A percentile compares a stretch with the other conserved stretches of the same genome.
These are phyloP conservation scores for Leptographium wingfieldii DNA, from an alignment of 2,329 filamentous ascomycete genomes.

Conservation along the genomic window DNA sequence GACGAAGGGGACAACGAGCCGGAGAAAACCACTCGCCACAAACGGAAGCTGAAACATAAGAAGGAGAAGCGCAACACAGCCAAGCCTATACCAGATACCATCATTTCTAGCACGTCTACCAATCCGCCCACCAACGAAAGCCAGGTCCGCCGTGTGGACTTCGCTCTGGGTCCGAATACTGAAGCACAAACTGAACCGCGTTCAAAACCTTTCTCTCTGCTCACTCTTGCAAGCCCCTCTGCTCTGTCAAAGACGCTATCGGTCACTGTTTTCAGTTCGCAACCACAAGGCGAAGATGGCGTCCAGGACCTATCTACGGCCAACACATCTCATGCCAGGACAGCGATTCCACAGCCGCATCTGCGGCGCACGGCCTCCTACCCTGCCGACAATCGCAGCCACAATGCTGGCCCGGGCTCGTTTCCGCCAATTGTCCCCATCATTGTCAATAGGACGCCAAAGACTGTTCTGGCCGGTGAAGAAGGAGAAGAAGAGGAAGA, in stretches of 20 bases:
- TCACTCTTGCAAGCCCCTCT: conserved; percentile 29
- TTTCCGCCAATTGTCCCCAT: conserved; percentile 21
- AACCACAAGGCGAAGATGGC: conserved; percentile 7
- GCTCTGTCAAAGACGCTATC: conserved; percentile 40
- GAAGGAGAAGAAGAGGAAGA: conserved; percentile 22
- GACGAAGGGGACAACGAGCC: conserved; percentile 11
- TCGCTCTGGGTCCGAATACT: conserved; percentile 22
- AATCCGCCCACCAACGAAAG: not conserved
- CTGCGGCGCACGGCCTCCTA: conserved; percentile 42
- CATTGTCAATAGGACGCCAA: conserved; percentile 16
- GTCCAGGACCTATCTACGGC: not conserved
- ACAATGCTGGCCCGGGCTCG: conserved; percentile 11
- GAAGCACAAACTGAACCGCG: conserved; percentile 22
- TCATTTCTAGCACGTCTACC: not conserved
- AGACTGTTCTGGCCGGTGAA: not conserved
- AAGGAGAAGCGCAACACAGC: conserved; percentile 9
- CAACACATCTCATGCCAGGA: not conserved
- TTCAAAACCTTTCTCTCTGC: conserved; percentile 23
- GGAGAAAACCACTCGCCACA: conserved; percentile 9
- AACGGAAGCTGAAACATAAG: conserved; percentile 25
- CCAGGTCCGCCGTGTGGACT: conserved; percentile 29
- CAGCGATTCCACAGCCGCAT: conserved; percentile 6
- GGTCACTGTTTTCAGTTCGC: conserved; percentile 40
- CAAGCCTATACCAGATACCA: not conserved
- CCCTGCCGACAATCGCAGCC: conserved; percentile 21